Conservation (phyloP, 2,329 filamentous ascomycete genomes). For the Aspergillus costaricaensis region DNA sequence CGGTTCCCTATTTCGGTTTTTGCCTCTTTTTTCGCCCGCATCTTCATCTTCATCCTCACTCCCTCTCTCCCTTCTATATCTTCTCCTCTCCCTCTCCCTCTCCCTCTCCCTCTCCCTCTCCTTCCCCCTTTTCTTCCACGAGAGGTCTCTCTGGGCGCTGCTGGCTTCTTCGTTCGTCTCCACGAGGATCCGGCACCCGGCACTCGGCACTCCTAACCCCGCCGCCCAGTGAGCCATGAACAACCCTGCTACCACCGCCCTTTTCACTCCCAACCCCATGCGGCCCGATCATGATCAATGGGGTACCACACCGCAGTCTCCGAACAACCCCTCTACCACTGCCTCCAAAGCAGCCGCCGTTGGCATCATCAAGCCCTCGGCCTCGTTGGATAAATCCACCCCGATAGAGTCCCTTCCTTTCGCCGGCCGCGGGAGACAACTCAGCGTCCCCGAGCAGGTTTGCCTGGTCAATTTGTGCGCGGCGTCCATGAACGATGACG, state of each 20-base stretch:
- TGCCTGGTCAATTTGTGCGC: conserved; percentile 22
- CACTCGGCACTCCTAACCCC: too few species aligned
- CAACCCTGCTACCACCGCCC: background rate
- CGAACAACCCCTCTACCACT: conserved; percentile 4
- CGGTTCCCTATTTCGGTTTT: background rate
- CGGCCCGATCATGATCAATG: conserved; percentile 4
- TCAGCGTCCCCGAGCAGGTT: conserved; percentile 18
- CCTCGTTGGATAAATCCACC: conserved; percentile 6
- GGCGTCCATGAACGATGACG: conserved; percentile 17
- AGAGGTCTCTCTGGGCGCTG: background rate
- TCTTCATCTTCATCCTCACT: background rate
- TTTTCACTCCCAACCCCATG: background rate
- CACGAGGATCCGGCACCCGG: background rate
- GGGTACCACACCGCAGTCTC: conserved; percentile 16
- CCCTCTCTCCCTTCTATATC: conserved; percentile 2
- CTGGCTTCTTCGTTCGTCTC: background rate
- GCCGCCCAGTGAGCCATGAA: background rate
- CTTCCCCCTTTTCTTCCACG: background rate
- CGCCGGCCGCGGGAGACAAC: conserved; percentile 14
- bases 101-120: background rate
- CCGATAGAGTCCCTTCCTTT: background rate
- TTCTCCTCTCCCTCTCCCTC: background rate
- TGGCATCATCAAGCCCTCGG: conserved; percentile 1
- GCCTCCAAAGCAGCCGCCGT: conserved; percentile 9
- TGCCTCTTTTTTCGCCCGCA: background rate